phyloP scores from a whole-genome alignment of 2,329 filamentous ascomycete genomes.

The Diaporthe caulivora region DNA sequence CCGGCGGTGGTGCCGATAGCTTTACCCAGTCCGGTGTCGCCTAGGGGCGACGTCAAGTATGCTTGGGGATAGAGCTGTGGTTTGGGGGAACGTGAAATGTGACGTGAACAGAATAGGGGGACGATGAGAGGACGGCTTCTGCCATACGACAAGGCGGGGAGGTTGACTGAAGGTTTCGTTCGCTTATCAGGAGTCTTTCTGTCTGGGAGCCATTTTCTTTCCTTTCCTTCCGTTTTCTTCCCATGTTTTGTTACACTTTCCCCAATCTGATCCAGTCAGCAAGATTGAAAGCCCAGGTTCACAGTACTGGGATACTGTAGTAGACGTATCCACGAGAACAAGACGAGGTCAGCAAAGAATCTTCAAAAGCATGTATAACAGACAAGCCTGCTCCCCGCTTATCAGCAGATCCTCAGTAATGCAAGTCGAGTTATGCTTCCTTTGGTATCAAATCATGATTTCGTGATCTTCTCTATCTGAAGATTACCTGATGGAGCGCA shows the following conservation, averaged over 20 bases:
- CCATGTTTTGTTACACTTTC: not conserved
- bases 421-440: not conserved
- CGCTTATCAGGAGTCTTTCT: not conserved
- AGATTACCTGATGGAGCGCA: not conserved
- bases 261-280: not conserved
- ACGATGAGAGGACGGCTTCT: not conserved
- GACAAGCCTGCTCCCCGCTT: not conserved
- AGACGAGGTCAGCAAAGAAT: not conserved
- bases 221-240: not conserved
- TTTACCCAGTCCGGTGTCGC: constrained; percentile 17
- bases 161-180: not conserved
- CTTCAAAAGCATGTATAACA: constrained; percentile 10
- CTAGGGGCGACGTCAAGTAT: constrained; percentile 2
- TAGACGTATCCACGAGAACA: constrained; percentile 3
- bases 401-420: constrained; percentile 1
- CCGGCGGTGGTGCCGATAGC: not conserved
- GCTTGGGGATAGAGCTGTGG: not conserved
- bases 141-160: not conserved
- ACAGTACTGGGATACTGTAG: constrained; percentile 26
- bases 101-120: not conserved
- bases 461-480: constrained; percentile 14
- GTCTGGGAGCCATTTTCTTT: not conserved
- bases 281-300: constrained; percentile 6
- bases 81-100: not conserved
- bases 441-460: constrained; percentile 14